Evolutionary conservation across 495 filamentous ascomycete species (phyloP).

Genomic region (Lineolata rhizophorae): DNA sequence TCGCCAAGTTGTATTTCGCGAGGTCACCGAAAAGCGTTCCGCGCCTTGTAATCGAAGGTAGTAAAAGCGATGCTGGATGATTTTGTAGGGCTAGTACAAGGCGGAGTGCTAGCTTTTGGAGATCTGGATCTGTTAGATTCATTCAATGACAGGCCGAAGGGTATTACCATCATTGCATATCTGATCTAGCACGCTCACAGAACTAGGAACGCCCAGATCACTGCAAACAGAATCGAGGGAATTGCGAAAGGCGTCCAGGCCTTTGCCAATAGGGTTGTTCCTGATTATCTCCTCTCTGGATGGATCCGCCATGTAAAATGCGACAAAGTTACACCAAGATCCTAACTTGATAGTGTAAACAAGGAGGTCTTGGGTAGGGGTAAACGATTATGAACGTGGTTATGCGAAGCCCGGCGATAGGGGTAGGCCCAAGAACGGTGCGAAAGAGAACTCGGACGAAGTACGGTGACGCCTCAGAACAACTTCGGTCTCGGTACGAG

Average conservation of each 20-base stretch:
- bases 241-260: slow-evolving; percentile 15
- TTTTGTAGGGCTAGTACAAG: slow-evolving; percentile 9
- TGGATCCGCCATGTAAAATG: slow-evolving; percentile 12
- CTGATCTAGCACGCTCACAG: slow-evolving; percentile 13
- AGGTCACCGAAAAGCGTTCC: slow-evolving; percentile 11
- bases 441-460: too few species aligned
- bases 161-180: slow-evolving; percentile 15
- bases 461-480: too few species aligned
- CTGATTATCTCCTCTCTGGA: slow-evolving; percentile 13
- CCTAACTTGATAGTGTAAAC: too few species aligned
- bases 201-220: slow-evolving; percentile 7
- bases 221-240: slow-evolving; percentile 15
- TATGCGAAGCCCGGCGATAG: too few species aligned
- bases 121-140: slow-evolving; percentile 4
- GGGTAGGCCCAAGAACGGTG: too few species aligned
- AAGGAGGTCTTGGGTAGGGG: too few species aligned
- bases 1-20: slow-evolving; percentile 7
- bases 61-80: slow-evolving; percentile 12
- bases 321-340: too few species aligned
- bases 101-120: slow-evolving; percentile 7
- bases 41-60: slow-evolving; percentile 6
- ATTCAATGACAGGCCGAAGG: slow-evolving; percentile 1
- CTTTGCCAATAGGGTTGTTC: slow-evolving; percentile 17
- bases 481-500: too few species aligned
- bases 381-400: too few species aligned